Evolutionary conservation across 1,284 basidiomycete species (phyloP).

Genomic region (Omphalotus olearius): DNA sequence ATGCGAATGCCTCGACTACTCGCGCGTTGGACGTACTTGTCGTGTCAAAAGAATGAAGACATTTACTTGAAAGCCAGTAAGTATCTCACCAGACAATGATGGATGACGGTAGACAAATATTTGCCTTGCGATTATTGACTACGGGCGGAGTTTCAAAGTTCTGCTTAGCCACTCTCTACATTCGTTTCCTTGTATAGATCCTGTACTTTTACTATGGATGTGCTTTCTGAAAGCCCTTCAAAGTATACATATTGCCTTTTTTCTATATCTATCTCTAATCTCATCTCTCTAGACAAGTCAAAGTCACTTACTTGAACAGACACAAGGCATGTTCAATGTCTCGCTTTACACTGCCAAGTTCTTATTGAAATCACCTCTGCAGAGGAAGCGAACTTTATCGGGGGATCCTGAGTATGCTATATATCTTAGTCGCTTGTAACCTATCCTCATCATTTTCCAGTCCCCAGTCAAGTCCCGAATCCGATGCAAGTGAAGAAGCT

Average conservation of each 20-base stretch:
- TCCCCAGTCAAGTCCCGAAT: background rate
- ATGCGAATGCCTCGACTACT: no score
- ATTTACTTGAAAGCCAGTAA: no score
- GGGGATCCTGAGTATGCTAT: conserved; percentile 20
- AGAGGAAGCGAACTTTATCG: conserved; percentile 21
- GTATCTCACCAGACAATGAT: no score
- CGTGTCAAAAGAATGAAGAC: no score
- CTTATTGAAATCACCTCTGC: background rate
- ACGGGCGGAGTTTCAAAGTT: no score
- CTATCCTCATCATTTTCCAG: background rate
- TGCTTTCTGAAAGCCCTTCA: conserved; percentile 7
- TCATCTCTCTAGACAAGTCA: conserved; percentile 23
- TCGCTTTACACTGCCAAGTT: background rate
- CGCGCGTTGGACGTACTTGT: no score
- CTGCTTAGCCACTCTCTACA: no score
- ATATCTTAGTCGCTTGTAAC: no score
- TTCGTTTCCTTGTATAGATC: no score
- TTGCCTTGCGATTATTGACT: no score
- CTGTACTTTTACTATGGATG: conserved; percentile 4
- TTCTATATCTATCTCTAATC: background rate
- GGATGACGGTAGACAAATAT: no score
- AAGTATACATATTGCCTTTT: background rate
- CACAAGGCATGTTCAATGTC: conserved; percentile 32
- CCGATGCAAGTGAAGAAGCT: conserved; percentile 7
- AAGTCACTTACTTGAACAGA: conserved; percentile 37